Evolutionary conservation across 2,329 filamentous ascomycete species (phyloP), one percentile per base, ranked within the genome.

Genomic region (Fusarium xylarioides): DNA sequence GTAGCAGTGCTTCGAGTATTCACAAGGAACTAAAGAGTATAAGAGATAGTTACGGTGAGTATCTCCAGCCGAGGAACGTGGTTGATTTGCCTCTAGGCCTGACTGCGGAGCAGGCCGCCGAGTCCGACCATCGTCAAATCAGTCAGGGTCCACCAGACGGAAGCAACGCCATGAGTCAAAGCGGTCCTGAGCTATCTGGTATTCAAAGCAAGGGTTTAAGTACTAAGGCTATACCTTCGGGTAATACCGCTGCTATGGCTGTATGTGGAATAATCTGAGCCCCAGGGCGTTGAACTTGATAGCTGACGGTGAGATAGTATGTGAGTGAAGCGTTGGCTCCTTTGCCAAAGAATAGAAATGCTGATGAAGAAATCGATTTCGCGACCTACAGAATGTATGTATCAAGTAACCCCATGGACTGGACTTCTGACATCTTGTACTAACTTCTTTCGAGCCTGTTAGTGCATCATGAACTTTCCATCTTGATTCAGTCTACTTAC

Each of bases 41-140:
- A 7, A 43, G 21, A 15, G 35, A 32, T 23, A 19, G 4, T 12
- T 40, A 43, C 26, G 7, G 52, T 55, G 37, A 55, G 37, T 55
- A 19, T 55, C 9, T 23, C 11, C 16, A 28, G 5, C 11, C 35
- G 10, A 40, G 11, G 9, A 12, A 32, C 7, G 19, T 19, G 21
- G 11, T 43, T 55, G 9, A 43, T 23, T 30, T 55, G 11, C 52
- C 52, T 21, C 52, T 55, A 43, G 52, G 37, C 52, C 52, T 55
- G 52, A 55, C 52, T 30, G 21, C 35, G 16, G 37, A 43, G 37
- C 52, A 55, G 52, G 52, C 19, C 26, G 11, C 26, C 52, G 35
- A 55, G 28, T 28, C 11, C 21, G 16, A 19, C 15, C 23, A 5
- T 32, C 35, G 2, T 42, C 52, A 43, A 30, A 14, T 30, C 11